These are phyloP conservation scores for Hyaloscypha hepaticicola DNA, from an alignment of 495 filamentous ascomycete species.

Conservation along the genomic window DNA sequence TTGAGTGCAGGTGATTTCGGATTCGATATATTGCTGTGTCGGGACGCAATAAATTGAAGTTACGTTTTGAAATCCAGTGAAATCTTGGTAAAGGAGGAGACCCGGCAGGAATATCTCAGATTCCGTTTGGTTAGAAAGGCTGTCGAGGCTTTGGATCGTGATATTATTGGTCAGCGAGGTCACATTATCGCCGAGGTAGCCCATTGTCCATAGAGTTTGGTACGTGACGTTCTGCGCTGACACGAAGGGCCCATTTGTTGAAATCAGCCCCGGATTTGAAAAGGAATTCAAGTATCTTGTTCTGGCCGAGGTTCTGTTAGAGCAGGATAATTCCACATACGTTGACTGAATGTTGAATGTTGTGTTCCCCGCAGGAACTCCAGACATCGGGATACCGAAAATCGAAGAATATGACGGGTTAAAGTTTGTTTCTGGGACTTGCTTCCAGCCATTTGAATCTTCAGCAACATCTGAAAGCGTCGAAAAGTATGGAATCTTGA, in stretches of 20 bases:
- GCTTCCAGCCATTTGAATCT: slow-evolving; percentile 21
- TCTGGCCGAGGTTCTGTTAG: slow-evolving; percentile 8
- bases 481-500: slow-evolving; percentile 28
- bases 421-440: slow-evolving; percentile 4
- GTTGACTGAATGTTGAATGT: slow-evolving; percentile 22
- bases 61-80: slow-evolving; percentile 20
- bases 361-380: slow-evolving; percentile 18
- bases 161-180: slow-evolving; percentile 13
- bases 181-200: slow-evolving; percentile 21
- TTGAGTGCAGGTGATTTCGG: slow-evolving; percentile 11
- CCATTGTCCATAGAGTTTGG: slow-evolving; percentile 20
- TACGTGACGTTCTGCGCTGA: slow-evolving; percentile 12
- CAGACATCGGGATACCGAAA: slow-evolving; percentile 23
- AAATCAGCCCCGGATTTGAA: slow-evolving; percentile 20
- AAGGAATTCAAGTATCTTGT: background rate
- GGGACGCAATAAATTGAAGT: slow-evolving; percentile 25
- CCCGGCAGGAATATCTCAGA: slow-evolving; percentile 14
- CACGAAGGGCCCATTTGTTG: slow-evolving; percentile 19
- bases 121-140: background rate
- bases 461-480: slow-evolving; percentile 1
- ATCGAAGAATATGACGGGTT: slow-evolving; percentile 21
- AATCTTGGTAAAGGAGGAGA: slow-evolving; percentile 24
- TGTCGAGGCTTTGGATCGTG: slow-evolving; percentile 16
- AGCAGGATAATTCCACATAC: slow-evolving; percentile 22
- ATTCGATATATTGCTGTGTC: slow-evolving; percentile 23